Evolutionary conservation across 1,284 basidiomycete species (phyloP).

Genomic region (Termitomyces sp.): DNA sequence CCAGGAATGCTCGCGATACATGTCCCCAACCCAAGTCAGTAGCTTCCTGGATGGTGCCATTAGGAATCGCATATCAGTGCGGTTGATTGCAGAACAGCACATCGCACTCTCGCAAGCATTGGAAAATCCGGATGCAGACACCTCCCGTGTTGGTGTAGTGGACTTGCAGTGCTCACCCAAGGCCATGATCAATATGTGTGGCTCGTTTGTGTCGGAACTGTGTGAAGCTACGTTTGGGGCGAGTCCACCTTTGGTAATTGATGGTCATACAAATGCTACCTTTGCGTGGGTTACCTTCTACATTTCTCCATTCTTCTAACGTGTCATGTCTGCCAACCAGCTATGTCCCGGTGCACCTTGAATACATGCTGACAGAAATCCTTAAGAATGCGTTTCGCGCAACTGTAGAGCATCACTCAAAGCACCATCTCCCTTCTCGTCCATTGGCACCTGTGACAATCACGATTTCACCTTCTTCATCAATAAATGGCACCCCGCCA

Average conservation of each 20-base stretch:
- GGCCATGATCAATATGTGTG: constrained; percentile 70
- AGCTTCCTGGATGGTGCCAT: constrained; percentile 83
- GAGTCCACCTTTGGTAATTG: constrained; percentile 61
- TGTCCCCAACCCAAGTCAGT: constrained; percentile 72
- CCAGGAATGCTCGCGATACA: constrained; percentile 81
- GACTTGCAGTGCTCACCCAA: constrained; percentile 65
- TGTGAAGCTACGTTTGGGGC: constrained; percentile 84
- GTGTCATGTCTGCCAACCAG: constrained; percentile 32
- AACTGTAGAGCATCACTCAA: constrained; percentile 72
- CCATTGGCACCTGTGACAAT: constrained; percentile 62
- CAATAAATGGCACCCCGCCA: constrained; percentile 22
- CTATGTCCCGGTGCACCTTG: constrained; percentile 85
- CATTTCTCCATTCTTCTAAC: constrained; percentile 13
- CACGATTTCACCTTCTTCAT: constrained; percentile 62
- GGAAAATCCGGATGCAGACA: constrained; percentile 28
- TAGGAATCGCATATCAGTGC: constrained; percentile 81
- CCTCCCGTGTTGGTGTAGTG: constrained; percentile 58
- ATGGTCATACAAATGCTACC: constrained; percentile 65
- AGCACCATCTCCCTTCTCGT: constrained; percentile 29
- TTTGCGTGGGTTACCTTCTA: constrained; percentile 60
- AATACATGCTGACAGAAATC: constrained; percentile 84
- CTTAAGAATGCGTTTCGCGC: constrained; percentile 90
- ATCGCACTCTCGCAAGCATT: constrained; percentile 74
- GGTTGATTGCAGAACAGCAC: constrained; percentile 90
- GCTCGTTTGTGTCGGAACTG: constrained; percentile 76